Percentiles rank a stretch among this genome's conserved stretches.
Conservation (phyloP, 257 asterid species). For the Marsdenia floribunda region DNA sequence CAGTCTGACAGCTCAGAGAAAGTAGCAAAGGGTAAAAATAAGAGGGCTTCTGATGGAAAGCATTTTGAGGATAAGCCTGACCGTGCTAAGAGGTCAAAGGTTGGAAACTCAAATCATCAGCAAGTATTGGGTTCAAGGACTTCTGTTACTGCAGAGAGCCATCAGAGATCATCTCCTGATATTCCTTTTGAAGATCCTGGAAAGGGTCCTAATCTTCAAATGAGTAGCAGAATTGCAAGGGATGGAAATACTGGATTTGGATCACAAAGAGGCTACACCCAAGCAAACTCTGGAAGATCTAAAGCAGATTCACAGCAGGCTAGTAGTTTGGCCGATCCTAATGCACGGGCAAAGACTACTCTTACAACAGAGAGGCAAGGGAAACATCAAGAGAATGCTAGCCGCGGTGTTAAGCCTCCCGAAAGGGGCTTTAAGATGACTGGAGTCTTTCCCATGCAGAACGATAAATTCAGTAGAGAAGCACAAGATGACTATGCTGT, state of each 20-base stretch:
- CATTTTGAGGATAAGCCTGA: slow-evolving; percentile 39
- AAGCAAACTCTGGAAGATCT: slow-evolving; percentile 34
- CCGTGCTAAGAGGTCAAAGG: slow-evolving; percentile 46
- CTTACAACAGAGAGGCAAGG: slow-evolving; percentile 46
- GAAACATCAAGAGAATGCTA: slow-evolving; percentile 42
- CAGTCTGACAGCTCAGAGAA: slow-evolving; percentile 36
- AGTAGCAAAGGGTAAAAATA: slow-evolving; percentile 43
- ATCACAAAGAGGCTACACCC: slow-evolving; percentile 37
- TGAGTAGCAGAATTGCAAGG: slow-evolving; percentile 30
- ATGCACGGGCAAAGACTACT: slow-evolving; percentile 34
- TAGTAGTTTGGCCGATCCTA: slow-evolving; percentile 42
- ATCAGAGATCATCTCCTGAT: slow-evolving; percentile 51
- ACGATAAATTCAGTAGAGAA: slow-evolving; percentile 33
- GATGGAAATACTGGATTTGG: slow-evolving; percentile 38
- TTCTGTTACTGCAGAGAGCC: slow-evolving; percentile 47
- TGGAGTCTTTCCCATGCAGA: slow-evolving; percentile 40
- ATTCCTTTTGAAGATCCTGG: slow-evolving; percentile 38
- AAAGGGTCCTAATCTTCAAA: slow-evolving; percentile 26
- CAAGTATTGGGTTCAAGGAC: slow-evolving; percentile 42
- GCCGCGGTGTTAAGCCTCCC: slow-evolving; percentile 40
- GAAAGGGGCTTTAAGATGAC: slow-evolving; percentile 43
- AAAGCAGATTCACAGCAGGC: slow-evolving; percentile 46
- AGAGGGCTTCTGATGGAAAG: slow-evolving; percentile 50
- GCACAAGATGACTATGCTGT: slow-evolving; percentile 35
- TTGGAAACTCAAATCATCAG: slow-evolving; percentile 39